A percentile compares a stretch with the other conserved stretches of the same genome.
Conservation (phyloP, 768 basidiomycete species). For the Tricholoma terreum region DNA sequence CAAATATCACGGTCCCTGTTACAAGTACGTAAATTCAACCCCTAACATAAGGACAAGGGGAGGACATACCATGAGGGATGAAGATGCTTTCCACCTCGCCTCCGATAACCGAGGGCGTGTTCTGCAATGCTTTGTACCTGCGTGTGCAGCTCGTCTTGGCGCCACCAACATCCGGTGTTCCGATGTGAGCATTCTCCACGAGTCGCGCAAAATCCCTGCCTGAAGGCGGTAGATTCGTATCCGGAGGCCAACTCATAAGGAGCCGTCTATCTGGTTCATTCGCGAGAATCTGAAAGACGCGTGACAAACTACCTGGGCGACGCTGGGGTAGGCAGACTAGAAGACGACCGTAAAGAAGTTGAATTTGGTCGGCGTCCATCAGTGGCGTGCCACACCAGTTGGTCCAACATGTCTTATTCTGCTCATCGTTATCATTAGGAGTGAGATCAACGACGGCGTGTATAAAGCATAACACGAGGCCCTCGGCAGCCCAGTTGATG, state of each 20-base stretch:
- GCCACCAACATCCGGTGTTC: slow-evolving; percentile 50
- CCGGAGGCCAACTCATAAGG: slow-evolving; percentile 77
- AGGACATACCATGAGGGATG: slow-evolving; percentile 77
- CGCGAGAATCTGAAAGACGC: slow-evolving; percentile 78
- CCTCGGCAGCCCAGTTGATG: slow-evolving; percentile 86
- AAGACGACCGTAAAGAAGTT: slow-evolving; percentile 58
- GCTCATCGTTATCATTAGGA: slow-evolving; percentile 70
- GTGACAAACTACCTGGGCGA: slow-evolving; percentile 46
- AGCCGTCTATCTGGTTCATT: slow-evolving; percentile 57
- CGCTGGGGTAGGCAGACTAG: slow-evolving; percentile 44
- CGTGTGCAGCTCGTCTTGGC: slow-evolving; percentile 87
- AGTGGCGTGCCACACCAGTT: slow-evolving; percentile 85
- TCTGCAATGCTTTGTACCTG: slow-evolving; percentile 72
- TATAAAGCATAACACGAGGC: slow-evolving; percentile 84
- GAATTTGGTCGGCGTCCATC: slow-evolving; percentile 55
- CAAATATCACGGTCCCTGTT: slow-evolving; percentile 66
- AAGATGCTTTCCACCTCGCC: slow-evolving; percentile 83
- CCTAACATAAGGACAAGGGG: slow-evolving; percentile 19
- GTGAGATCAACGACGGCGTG: slow-evolving; percentile 78
- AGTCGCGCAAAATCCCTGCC: slow-evolving; percentile 55
- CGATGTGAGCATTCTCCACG: slow-evolving; percentile 67
- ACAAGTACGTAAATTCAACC: slow-evolving; percentile 14
- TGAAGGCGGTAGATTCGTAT: slow-evolving; percentile 43
- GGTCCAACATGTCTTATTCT: slow-evolving; percentile 70
- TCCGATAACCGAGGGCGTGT: slow-evolving; percentile 53